phyloP scores from a whole-genome alignment of 2,329 filamentous ascomycete genomes.

The Alternaria brassicae region DNA sequence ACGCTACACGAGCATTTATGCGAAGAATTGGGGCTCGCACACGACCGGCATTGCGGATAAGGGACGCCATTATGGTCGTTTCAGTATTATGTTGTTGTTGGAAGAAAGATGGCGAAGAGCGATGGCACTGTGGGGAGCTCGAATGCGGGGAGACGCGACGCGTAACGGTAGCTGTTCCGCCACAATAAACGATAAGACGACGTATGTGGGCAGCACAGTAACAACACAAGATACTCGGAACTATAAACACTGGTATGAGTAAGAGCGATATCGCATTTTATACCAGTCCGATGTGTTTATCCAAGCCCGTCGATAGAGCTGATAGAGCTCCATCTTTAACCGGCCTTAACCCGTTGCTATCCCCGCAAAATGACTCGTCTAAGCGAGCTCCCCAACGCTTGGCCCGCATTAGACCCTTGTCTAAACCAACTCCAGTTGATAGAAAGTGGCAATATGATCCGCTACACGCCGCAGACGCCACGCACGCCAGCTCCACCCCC shows the following conservation, averaged over 20 bases:
- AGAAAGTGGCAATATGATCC: conserved; percentile 7
- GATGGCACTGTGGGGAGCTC: not conserved
- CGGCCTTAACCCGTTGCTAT: conserved; percentile 29
- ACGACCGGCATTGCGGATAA: conserved; percentile 39
- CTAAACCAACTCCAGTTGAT: conserved; percentile 13
- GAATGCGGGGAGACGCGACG: conserved; percentile 4
- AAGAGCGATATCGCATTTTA: conserved; percentile 18
- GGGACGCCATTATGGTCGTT: conserved; percentile 39
- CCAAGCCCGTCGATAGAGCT: conserved; percentile 8
- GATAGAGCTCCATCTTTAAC: conserved; percentile 15
- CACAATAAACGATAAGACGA: not conserved
- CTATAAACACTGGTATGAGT: not conserved
- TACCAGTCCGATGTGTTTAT: conserved; percentile 6
- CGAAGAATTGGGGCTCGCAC: conserved; percentile 27
- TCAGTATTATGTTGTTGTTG: not conserved
- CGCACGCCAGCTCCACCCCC: not conserved
- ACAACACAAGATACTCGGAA: not conserved
- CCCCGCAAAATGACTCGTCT: conserved; percentile 25
- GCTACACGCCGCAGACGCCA: conserved; percentile 29
- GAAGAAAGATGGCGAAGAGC: not conserved
- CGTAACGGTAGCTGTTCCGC: not conserved
- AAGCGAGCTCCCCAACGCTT: conserved; percentile 19
- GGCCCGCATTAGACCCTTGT: conserved; percentile 9
- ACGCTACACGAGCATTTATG: conserved; percentile 23
- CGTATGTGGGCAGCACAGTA: not conserved